Percentiles rank a stretch among this genome's conserved stretches.
Conservation (phyloP, 495 filamentous ascomycete genomes). For the Jackrogersella minutella region DNA sequence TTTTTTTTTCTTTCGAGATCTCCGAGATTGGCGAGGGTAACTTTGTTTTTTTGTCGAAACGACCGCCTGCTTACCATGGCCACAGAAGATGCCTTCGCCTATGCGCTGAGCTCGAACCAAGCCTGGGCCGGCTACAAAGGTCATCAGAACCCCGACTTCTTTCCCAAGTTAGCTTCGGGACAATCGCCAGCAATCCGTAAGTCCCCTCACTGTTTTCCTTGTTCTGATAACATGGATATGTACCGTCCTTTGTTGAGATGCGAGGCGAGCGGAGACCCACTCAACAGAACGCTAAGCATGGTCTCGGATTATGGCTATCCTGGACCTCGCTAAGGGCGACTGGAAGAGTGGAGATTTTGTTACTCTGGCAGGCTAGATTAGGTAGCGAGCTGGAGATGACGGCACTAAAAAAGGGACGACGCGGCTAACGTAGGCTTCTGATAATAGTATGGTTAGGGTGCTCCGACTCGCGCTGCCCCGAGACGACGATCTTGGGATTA, state of each 20-base stretch:
- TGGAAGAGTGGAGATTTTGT: slow-evolving; percentile 3
- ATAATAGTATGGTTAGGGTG: slow-evolving; percentile 86
- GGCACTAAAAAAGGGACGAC: background rate
- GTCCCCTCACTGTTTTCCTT: slow-evolving; percentile 38
- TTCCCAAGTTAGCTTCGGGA: slow-evolving; percentile 70
- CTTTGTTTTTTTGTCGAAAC: background rate
- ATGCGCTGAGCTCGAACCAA: slow-evolving; percentile 70
- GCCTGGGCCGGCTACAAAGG: slow-evolving; percentile 73
- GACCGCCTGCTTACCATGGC: slow-evolving; percentile 42
- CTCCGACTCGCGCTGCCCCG: slow-evolving; percentile 87
- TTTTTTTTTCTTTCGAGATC: slow-evolving; percentile 22
- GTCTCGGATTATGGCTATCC: background rate
- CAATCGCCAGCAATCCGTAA: slow-evolving; percentile 76
- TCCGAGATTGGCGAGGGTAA: slow-evolving; percentile 34
- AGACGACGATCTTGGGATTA: slow-evolving; percentile 82
- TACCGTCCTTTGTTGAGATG: slow-evolving; percentile 35
- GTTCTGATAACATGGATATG: background rate
- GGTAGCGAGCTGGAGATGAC: slow-evolving; percentile 6
- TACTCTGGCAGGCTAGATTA: background rate
- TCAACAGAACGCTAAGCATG: slow-evolving; percentile 37
- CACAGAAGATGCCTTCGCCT: slow-evolving; percentile 61
- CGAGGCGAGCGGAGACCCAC: slow-evolving; percentile 32
- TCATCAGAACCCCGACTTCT: slow-evolving; percentile 73
- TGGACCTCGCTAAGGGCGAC: background rate
- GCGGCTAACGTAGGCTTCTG: slow-evolving; percentile 22